phyloP scores from a whole-genome alignment of 2,329 filamentous ascomycete species.

The Neophaeococcomyces mojaviensis region DNA sequence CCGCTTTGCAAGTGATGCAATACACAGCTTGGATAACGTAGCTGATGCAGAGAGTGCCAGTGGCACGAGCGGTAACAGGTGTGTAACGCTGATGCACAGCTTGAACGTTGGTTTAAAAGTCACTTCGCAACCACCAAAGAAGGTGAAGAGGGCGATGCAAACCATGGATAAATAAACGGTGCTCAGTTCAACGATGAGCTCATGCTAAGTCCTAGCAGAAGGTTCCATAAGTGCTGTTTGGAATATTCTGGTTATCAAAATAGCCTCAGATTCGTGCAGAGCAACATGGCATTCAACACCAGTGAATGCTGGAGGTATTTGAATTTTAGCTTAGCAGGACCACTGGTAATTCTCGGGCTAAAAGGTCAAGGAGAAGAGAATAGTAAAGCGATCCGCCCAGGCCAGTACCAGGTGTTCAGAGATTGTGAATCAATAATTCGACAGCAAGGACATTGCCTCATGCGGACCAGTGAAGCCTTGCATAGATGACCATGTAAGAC shows the following conservation, averaged over 20 bases:
- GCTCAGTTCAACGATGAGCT: slow-evolving; percentile 30
- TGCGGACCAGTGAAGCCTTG: slow-evolving; percentile 32
- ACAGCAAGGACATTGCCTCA: slow-evolving; percentile 33
- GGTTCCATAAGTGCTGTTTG: slow-evolving; percentile 41
- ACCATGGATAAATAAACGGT: slow-evolving; percentile 25
- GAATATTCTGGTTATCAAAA: slow-evolving; percentile 33
- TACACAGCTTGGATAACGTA: slow-evolving; percentile 41
- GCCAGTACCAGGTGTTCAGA: slow-evolving; percentile 40
- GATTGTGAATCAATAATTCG: slow-evolving; percentile 31
- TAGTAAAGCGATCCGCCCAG: slow-evolving; percentile 39
- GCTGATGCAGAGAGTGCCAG: slow-evolving; percentile 33
- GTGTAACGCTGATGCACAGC: slow-evolving; percentile 38
- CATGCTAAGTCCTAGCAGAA: slow-evolving; percentile 41
- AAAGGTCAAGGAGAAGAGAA: slow-evolving; percentile 36
- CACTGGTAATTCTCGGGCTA: slow-evolving; percentile 45
- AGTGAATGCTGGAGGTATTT: slow-evolving; percentile 34
- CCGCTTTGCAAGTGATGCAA: slow-evolving; percentile 36
- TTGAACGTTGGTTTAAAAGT: slow-evolving; percentile 45
- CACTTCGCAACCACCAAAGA: slow-evolving; percentile 43
- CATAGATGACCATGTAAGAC: slow-evolving; percentile 44
- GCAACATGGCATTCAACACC: slow-evolving; percentile 42
- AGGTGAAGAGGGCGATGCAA: slow-evolving; percentile 31
- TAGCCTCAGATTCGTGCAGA: slow-evolving; percentile 37
- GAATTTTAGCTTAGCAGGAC: slow-evolving; percentile 40
- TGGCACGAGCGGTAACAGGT: slow-evolving; percentile 41